A percentile compares a stretch with the other conserved stretches of the same genome.
Evolutionary conservation across 495 filamentous ascomycete species (phyloP).

Genomic region (Apodospora peruviana): DNA sequence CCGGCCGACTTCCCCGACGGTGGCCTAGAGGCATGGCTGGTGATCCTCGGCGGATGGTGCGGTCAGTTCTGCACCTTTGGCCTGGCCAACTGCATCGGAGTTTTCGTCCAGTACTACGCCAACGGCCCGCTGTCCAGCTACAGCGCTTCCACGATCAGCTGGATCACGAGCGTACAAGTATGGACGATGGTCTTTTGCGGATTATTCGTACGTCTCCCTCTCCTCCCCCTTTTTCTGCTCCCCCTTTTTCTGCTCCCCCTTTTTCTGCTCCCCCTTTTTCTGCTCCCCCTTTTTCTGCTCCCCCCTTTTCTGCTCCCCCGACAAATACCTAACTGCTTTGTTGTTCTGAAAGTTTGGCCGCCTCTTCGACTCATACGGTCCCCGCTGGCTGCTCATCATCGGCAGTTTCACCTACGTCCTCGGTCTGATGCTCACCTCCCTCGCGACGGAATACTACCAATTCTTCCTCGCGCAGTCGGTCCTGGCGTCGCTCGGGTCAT

Average conservation of each 20-base stretch:
- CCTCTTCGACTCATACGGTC: slow-evolving; percentile 65
- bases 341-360: slow-evolving; percentile 36
- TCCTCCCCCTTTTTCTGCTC: neutral
- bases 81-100: slow-evolving; percentile 60
- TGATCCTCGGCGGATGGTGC: slow-evolving; percentile 58
- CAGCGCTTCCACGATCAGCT: slow-evolving; percentile 45
- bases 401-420: slow-evolving; percentile 61
- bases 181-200: slow-evolving; percentile 30
- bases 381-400: slow-evolving; percentile 51
- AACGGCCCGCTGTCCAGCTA: slow-evolving; percentile 42
- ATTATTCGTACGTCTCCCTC: neutral
- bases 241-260: neutral
- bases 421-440: slow-evolving; percentile 68
- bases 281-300: neutral
- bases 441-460: slow-evolving; percentile 60
- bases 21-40: too few relatives aligned
- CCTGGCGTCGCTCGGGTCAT: slow-evolving; percentile 50
- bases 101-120: slow-evolving; percentile 55
- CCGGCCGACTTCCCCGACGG: too few relatives aligned
- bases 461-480: slow-evolving; percentile 57
- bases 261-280: neutral
- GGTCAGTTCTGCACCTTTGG: slow-evolving; percentile 62
- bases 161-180: slow-evolving; percentile 49
- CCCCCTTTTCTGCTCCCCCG: neutral
- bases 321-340: neutral